Evolutionary conservation across 148 eudicot species (phyloP).

Genomic region (Vaccinium vitisidaea): DNA sequence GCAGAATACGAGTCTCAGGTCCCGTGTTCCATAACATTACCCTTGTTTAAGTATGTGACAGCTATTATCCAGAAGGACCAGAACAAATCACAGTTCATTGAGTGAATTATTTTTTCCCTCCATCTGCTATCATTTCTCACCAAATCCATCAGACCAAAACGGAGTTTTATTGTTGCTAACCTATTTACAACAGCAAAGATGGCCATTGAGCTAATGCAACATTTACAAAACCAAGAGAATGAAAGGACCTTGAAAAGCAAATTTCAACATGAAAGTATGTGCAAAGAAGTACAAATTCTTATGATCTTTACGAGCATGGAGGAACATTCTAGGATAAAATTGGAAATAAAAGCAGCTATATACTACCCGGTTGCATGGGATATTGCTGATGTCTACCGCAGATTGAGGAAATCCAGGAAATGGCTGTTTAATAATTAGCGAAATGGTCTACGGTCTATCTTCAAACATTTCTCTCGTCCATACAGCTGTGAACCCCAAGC

Average conservation of each 20-base stretch:
- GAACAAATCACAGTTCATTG: no score
- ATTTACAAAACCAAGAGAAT: background rate
- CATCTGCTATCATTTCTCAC: background rate
- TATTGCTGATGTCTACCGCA: conserved; percentile 62
- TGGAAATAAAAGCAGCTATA: no score
- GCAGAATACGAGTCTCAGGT: no score
- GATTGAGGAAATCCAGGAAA: conserved; percentile 63
- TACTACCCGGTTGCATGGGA: no score
- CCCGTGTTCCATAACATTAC: no score
- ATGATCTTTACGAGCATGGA: no score
- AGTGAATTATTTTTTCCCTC: background rate
- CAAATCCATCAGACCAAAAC: background rate
- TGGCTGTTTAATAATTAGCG: conserved; percentile 50
- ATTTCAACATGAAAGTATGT: no score
- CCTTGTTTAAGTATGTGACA: no score
- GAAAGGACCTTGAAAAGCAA: no score
- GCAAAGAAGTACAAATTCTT: no score
- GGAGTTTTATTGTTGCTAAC: background rate
- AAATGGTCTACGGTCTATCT: conserved; percentile 64
- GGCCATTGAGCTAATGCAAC: background rate
- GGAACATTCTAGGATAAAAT: no score
- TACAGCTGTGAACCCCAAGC: conserved; percentile 63
- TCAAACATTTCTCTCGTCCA: conserved; percentile 70
- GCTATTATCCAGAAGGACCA: no score
- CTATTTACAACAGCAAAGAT: background rate